Conservation (phyloP, 768 basidiomycete genomes). For the Kwoniella mangroviensis region DNA sequence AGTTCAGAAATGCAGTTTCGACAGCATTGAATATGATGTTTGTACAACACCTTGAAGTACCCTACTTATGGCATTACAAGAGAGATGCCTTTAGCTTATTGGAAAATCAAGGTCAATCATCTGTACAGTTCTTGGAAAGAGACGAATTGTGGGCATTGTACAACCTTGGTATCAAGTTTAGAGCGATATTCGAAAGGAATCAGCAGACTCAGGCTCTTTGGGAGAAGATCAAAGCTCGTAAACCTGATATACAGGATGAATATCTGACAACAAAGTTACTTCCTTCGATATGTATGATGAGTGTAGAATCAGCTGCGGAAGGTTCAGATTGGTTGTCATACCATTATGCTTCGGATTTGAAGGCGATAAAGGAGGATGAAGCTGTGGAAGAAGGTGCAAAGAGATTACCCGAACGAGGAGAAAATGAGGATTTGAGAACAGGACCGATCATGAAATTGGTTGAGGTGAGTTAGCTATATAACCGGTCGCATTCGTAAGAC, state of each 20-base stretch:
- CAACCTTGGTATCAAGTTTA: slow-evolving; percentile 83
- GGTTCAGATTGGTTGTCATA: slow-evolving; percentile 86
- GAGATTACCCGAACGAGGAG: slow-evolving; percentile 47
- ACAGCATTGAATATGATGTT: slow-evolving; percentile 80
- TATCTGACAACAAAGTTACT: slow-evolving; percentile 75
- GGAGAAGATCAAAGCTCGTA: slow-evolving; percentile 63
- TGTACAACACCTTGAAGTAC: slow-evolving; percentile 86
- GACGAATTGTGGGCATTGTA: slow-evolving; percentile 91
- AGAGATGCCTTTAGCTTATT: slow-evolving; percentile 76
- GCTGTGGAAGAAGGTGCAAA: slow-evolving; percentile 48
- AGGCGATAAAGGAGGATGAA: slow-evolving; percentile 66
- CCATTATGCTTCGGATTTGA: slow-evolving; percentile 69
- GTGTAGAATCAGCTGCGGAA: slow-evolving; percentile 87
- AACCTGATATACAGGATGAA: slow-evolving; percentile 64
- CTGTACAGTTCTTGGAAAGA: slow-evolving; percentile 66
- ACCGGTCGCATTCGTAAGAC: slow-evolving; percentile 6
- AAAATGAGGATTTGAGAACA: slow-evolving; percentile 30
- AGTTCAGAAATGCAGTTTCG: slow-evolving; percentile 71
- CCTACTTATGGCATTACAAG: slow-evolving; percentile 92
- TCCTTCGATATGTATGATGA: slow-evolving; percentile 62
- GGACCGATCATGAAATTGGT: slow-evolving; percentile 63
- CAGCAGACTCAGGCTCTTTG: slow-evolving; percentile 69
- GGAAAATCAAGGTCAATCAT: slow-evolving; percentile 41
- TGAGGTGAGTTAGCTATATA: slow-evolving; percentile 64
- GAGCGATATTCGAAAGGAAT: slow-evolving; percentile 78